Conservation (phyloP, 495 filamentous ascomycete genomes). For the Extremus antarcticus region DNA sequence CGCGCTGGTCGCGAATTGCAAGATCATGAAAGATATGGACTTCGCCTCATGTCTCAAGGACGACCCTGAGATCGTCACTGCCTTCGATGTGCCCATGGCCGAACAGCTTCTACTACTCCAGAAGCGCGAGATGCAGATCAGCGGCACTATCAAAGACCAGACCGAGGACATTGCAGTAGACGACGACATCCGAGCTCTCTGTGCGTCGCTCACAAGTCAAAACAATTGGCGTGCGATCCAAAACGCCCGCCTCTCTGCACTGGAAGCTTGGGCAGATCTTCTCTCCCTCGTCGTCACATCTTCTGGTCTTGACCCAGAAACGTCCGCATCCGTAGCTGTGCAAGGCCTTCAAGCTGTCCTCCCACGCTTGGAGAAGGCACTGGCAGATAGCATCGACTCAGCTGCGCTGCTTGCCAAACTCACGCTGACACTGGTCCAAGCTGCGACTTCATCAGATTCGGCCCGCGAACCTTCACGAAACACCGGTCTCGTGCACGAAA, state of each 20-base stretch:
- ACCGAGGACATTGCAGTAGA: conserved; percentile 47
- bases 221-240: conserved; percentile 41
- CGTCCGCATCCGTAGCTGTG: conserved; percentile 63
- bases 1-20: conserved; percentile 39
- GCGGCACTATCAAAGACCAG: conserved; percentile 40
- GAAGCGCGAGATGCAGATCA: conserved; percentile 42
- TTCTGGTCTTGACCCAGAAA: conserved; percentile 58
- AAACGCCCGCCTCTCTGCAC: conserved; percentile 42
- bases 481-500: conserved; percentile 62
- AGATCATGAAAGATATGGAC: conserved; percentile 50
- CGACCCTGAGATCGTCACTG: conserved; percentile 23
- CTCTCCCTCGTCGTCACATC: conserved; percentile 65
- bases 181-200: conserved; percentile 48
- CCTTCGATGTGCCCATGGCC: conserved; percentile 51
- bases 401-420: conserved; percentile 66
- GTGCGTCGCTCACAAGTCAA: conserved; percentile 41
- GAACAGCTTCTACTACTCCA: conserved; percentile 50
- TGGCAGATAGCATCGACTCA: conserved; percentile 50
- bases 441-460: conserved; percentile 19
- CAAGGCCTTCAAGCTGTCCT: conserved; percentile 75
- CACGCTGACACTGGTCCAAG: conserved; percentile 63
- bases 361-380: conserved; percentile 68
- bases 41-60: conserved; percentile 41
- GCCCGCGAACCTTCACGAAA: conserved; percentile 28
- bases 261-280: conserved; percentile 73